Evolutionary conservation across 495 filamentous ascomycete genomes (phyloP).

Genomic region (Poronia punctata): DNA sequence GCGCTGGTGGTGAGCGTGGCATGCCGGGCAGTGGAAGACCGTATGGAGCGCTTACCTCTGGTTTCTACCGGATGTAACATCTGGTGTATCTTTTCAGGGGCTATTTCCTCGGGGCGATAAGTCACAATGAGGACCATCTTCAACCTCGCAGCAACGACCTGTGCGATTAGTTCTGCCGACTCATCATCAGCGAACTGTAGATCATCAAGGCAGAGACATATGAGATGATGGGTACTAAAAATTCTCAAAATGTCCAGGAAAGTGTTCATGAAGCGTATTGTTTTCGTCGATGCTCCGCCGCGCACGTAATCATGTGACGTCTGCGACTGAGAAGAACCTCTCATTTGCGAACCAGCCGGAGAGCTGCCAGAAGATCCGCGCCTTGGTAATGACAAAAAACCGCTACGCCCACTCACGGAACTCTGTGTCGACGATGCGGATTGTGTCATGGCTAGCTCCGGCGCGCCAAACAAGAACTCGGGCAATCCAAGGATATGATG

Average conservation of each 20-base stretch:
- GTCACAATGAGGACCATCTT: conserved; percentile 73
- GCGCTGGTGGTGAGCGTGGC: too few species aligned
- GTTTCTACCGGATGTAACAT: conserved; percentile 40
- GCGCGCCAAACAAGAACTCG: conserved; percentile 55
- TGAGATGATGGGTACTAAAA: conserved; percentile 68
- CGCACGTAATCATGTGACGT: conserved; percentile 65
- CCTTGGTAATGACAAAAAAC: conserved; percentile 21
- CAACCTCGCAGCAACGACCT: conserved; percentile 63
- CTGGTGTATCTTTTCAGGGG: conserved; percentile 36
- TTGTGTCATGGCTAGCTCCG: conserved; percentile 16
- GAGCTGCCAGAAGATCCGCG: conserved; percentile 37
- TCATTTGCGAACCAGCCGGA: conserved; percentile 16
- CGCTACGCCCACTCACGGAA: conserved; percentile 9
- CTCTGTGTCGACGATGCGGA: conserved; percentile 19
- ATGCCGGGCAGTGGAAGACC: neutral
- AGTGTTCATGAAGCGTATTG: conserved; percentile 72
- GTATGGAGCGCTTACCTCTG: conserved; percentile 28
- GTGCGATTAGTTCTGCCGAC: conserved; percentile 68
- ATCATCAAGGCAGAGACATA: conserved; percentile 80
- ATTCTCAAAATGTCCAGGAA: conserved; percentile 78
- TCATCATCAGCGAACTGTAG: conserved; percentile 83
- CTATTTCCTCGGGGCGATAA: conserved; percentile 49
- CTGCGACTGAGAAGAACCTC: conserved; percentile 33
- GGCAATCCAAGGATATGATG: conserved; percentile 74
- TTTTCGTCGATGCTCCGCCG: conserved; percentile 60